Percentiles rank a stretch among this genome's conserved stretches.
Conservation (phyloP, 192 early-diverging fungal genomes). For the Backusella psychrophila region DNA sequence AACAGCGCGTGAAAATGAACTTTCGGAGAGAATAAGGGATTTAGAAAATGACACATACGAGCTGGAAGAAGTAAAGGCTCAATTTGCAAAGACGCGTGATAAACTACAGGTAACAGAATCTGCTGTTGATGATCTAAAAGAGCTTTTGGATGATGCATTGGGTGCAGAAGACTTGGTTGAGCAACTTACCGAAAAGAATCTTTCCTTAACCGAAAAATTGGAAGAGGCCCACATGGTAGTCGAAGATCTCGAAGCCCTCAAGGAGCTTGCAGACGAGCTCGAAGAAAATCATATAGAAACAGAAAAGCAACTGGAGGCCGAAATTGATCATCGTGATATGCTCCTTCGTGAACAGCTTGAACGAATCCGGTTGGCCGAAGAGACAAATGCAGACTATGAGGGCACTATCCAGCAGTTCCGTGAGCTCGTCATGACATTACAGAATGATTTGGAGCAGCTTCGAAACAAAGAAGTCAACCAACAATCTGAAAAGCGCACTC, state of each 20-base stretch:
- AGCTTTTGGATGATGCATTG: conserved; percentile 75
- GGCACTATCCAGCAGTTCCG: conserved; percentile 84
- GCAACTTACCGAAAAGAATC: conserved; percentile 80
- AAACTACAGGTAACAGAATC: conserved; percentile 61
- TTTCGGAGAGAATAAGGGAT: conserved; percentile 57
- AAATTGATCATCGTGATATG: conserved; percentile 78
- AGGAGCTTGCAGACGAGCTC: conserved; percentile 88
- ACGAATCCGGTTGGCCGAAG: conserved; percentile 65
- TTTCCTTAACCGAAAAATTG: conserved; percentile 70
- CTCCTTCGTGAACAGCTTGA: conserved; percentile 60
- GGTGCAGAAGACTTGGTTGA: conserved; percentile 86
- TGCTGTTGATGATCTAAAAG: conserved; percentile 82
- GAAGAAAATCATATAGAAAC: conserved; percentile 92
- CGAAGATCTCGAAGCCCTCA: conserved; percentile 88
- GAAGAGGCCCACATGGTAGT: conserved; percentile 76
- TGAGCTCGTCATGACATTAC: conserved; percentile 72
- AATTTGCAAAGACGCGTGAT: conserved; percentile 53
- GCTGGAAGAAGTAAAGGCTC: conserved; percentile 56
- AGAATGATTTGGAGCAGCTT: conserved; percentile 71
- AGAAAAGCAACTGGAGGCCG: conserved; percentile 80
- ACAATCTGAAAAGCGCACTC: conserved; percentile 48
- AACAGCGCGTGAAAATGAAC: conserved; percentile 66
- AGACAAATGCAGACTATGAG: conserved; percentile 85
- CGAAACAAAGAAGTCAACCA: conserved; percentile 67
- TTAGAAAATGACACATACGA: conserved; percentile 69